Conservation (phyloP, 176 grass and related monocot genomes). For the Ensete glaucum region DNA sequence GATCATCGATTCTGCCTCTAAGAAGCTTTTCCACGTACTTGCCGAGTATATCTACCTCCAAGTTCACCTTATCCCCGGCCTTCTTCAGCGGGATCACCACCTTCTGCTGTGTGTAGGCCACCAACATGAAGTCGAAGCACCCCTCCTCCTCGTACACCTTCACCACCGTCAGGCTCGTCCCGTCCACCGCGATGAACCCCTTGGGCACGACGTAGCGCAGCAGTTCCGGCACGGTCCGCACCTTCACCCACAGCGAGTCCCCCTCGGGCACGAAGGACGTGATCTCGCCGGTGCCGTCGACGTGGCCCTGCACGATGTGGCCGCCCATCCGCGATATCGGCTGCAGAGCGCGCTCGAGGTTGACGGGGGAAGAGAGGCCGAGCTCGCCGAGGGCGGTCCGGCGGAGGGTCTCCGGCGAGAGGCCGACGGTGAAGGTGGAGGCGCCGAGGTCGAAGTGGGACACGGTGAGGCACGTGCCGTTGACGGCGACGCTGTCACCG, state of each 20-base stretch:
- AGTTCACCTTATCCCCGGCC: conserved; percentile 78
- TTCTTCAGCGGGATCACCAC: conserved; percentile 73
- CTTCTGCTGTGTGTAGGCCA: conserved; percentile 92
- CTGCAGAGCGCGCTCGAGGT: conserved; percentile 73
- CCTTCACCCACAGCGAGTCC: conserved; percentile 80
- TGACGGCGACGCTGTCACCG: conserved; percentile 78
- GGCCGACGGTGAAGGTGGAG: conserved; percentile 53
- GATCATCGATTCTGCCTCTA: not conserved
- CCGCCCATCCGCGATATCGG: conserved; percentile 76
- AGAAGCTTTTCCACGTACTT: conserved; percentile 90
- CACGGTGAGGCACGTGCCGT: conserved; percentile 85
- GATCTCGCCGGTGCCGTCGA: conserved; percentile 80
- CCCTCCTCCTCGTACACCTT: conserved; percentile 51
- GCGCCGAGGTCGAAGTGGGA: conserved; percentile 44
- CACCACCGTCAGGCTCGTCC: conserved; percentile 73
- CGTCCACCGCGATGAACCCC: conserved; percentile 84
- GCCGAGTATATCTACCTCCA: conserved; percentile 87
- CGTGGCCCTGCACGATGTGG: conserved; percentile 88
- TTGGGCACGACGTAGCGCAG: conserved; percentile 76
- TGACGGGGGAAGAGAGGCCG: conserved; percentile 37
- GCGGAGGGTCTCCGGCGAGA: conserved; percentile 78
- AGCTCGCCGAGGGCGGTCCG: conserved; percentile 53
- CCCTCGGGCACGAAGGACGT: conserved; percentile 57
- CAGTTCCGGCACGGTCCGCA: conserved; percentile 50
- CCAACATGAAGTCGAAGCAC: conserved; percentile 91